Conservation (phyloP, 2,329 filamentous ascomycete genomes). For the Curvularia verruculosa region DNA sequence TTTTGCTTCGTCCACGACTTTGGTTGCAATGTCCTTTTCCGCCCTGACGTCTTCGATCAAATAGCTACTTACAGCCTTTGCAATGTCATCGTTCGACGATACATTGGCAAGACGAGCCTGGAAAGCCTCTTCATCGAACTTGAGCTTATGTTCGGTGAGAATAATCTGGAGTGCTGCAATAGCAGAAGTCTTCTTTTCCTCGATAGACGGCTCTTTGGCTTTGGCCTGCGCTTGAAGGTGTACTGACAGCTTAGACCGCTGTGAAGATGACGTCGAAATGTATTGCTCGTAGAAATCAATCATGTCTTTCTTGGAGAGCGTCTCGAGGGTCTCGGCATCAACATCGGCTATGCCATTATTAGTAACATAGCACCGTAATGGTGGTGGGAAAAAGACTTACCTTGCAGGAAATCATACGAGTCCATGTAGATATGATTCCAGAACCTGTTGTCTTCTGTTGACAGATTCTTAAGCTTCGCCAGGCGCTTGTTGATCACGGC, state of each 20-base stretch:
- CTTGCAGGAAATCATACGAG: constrained; percentile 86
- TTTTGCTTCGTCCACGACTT: constrained; percentile 58
- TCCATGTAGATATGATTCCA: constrained; percentile 87
- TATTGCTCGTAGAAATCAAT: constrained; percentile 76
- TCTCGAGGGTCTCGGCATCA: constrained; percentile 76
- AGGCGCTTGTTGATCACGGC: constrained; percentile 85
- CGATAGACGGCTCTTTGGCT: constrained; percentile 43
- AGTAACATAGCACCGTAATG: constrained; percentile 1
- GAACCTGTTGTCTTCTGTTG: constrained; percentile 80
- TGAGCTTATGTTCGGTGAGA: constrained; percentile 56
- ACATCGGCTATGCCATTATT: constrained; percentile 62
- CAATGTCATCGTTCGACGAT: constrained; percentile 56
- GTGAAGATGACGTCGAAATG: constrained; percentile 74
- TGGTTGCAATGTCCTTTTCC: constrained; percentile 56
- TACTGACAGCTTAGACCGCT: constrained; percentile 81
- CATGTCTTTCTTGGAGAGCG: constrained; percentile 79
- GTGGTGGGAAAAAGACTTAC: constrained; percentile 59
- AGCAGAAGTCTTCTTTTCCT: constrained; percentile 52
- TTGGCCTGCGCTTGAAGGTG: constrained; percentile 78
- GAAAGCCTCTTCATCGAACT: constrained; percentile 52
- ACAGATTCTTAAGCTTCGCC: constrained; percentile 91
- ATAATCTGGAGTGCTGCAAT: constrained; percentile 50
- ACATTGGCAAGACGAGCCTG: constrained; percentile 53
- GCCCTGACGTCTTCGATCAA: constrained; percentile 53
- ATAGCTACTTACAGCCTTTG: constrained; percentile 59